Conservation (phyloP, 257 asterid species). For the Solanum clarkiae region DNA sequence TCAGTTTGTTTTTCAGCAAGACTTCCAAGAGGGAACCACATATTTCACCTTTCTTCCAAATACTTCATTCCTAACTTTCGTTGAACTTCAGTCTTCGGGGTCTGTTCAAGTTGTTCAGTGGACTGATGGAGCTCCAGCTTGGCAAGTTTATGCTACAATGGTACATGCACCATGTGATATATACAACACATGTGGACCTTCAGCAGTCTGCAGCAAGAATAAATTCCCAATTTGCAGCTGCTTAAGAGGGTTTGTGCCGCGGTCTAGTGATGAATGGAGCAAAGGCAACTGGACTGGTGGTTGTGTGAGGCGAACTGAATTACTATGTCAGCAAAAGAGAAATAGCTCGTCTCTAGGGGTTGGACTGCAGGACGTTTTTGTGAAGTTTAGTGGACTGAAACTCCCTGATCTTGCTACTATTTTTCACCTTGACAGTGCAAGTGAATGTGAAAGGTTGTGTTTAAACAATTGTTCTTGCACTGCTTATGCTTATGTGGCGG, state of each 20-base stretch:
- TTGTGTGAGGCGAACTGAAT: slow-evolving; percentile 7
- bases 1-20: neutral
- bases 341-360: neutral
- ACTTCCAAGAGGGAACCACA: slow-evolving; percentile 1
- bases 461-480: slow-evolving; percentile 22
- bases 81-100: slow-evolving; percentile 2
- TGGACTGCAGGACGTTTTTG: slow-evolving; percentile 4
- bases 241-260: slow-evolving; percentile 14
- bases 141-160: neutral
- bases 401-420: slow-evolving; percentile 14
- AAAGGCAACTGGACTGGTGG: slow-evolving; percentile 22
- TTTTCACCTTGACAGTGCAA: neutral
- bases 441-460: slow-evolving; percentile 5
- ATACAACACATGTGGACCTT: slow-evolving; percentile 19
- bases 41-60: neutral
- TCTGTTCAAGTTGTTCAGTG: neutral
- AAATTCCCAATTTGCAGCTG: slow-evolving; percentile 7
- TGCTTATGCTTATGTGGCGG: slow-evolving; percentile 17
- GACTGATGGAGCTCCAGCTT: neutral
- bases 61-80: neutral
- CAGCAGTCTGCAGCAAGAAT: slow-evolving; percentile 5
- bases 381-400: slow-evolving; percentile 9
- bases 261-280: slow-evolving; percentile 3
- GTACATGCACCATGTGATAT: neutral
- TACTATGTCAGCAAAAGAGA: slow-evolving; percentile 5